These are phyloP conservation scores for Rhododendron simsii DNA, from an alignment of 148 eudicot species.

Conservation along the genomic window DNA sequence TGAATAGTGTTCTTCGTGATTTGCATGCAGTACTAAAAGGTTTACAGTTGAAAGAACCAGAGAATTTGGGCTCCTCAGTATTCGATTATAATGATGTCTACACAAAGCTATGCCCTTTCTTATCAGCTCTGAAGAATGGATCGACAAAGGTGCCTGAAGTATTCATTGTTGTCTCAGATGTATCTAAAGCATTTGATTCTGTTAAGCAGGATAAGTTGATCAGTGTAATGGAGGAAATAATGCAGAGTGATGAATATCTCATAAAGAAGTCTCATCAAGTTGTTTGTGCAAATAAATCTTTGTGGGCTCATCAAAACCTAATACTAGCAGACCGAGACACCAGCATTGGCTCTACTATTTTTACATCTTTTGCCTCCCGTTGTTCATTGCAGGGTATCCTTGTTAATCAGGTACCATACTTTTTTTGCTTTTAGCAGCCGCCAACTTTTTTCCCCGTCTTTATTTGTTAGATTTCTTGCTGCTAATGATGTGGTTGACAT, in stretches of 20 bases:
- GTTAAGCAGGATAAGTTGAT: constrained; percentile 76
- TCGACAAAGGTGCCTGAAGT: constrained; percentile 36
- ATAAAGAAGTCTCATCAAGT: constrained; percentile 47
- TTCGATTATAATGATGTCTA: constrained; percentile 71
- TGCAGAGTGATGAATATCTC: constrained; percentile 40
- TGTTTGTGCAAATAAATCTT: constrained; percentile 36
- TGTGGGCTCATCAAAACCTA: constrained; percentile 38
- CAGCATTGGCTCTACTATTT: constrained; percentile 12
- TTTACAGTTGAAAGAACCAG: constrained; percentile 48
- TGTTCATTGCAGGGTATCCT: constrained; percentile 36
- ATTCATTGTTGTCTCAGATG: constrained; percentile 78
- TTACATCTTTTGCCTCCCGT: constrained; percentile 20
- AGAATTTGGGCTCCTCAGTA: constrained; percentile 75
- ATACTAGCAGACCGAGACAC: constrained; percentile 29
- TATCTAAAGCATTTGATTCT: constrained; percentile 85
- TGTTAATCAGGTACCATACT: constrained; percentile 44
- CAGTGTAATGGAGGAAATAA: constrained; percentile 50
- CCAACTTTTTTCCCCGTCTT: too few species aligned
- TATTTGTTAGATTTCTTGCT: not conserved
- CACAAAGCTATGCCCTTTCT: constrained; percentile 59
- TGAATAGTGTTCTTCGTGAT: constrained; percentile 61
- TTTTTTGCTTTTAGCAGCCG: not conserved
- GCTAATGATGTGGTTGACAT: not conserved
- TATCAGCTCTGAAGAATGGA: constrained; percentile 51
- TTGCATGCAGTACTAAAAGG: constrained; percentile 69